phyloP scores from a whole-genome alignment of 257 asterid genomes.

The Lycium barbarum region DNA sequence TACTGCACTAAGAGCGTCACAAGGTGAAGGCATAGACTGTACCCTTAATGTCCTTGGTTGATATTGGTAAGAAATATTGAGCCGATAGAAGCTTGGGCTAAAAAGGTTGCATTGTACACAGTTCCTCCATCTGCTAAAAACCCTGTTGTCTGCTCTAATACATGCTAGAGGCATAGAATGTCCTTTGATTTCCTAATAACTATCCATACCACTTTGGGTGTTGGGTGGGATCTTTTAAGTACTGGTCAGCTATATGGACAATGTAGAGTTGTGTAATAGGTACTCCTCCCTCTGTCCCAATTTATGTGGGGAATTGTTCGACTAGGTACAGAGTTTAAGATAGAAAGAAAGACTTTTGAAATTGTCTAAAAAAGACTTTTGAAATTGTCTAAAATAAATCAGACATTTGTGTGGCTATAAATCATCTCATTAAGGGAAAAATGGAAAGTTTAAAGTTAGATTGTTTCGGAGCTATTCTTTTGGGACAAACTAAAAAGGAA shows the following conservation, averaged over 20 bases:
- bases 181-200: neutral
- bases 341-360: neutral
- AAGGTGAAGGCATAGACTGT: neutral
- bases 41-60: neutral
- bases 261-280: neutral
- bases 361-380: neutral
- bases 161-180: conserved; percentile 6
- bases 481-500: neutral
- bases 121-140: conserved; percentile 12
- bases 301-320: neutral
- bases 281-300: neutral
- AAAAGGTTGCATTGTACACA: conserved; percentile 1
- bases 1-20: neutral
- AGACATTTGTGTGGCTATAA: neutral
- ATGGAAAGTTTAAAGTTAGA: neutral
- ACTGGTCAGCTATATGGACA: neutral
- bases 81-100: conserved; percentile 12
- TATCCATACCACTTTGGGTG: neutral
- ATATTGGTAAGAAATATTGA: conserved; percentile 17
- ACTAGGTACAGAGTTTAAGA: neutral
- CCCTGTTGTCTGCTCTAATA: neutral
- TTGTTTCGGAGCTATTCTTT: neutral
- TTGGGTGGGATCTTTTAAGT: neutral
- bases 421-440: neutral
- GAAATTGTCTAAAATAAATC: neutral